These are phyloP conservation scores for Verticillium isaacii DNA, from an alignment of 2,329 filamentous ascomycete species.

Conservation along the genomic window DNA sequence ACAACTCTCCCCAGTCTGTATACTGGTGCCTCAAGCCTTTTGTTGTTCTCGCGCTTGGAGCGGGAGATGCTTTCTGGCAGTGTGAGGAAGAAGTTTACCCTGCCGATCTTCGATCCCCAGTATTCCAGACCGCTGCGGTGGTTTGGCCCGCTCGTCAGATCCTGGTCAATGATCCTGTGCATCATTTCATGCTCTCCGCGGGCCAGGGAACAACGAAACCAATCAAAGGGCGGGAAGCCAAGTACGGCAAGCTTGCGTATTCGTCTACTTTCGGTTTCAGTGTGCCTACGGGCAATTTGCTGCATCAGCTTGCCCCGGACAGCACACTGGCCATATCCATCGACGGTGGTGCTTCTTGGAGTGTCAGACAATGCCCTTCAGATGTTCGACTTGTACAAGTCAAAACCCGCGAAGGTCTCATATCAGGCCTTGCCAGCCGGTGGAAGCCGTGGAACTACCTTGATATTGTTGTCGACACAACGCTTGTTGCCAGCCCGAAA, in stretches of 20 bases:
- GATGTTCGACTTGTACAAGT: conserved; percentile 3
- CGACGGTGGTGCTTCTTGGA: conserved; percentile 12
- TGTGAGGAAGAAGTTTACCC: conserved; percentile 29
- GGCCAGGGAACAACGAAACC: conserved; percentile 26
- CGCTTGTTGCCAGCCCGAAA: conserved; percentile 2
- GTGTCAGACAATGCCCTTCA: conserved; percentile 4
- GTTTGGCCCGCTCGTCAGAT: conserved; percentile 31
- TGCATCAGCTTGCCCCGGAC: conserved; percentile 17
- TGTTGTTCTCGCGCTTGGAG: conserved; percentile 26
- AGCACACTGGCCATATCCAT: conserved; percentile 10
- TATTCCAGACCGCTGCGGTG: not conserved
- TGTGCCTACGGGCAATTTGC: conserved; percentile 22
- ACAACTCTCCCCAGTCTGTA: conserved; percentile 44
- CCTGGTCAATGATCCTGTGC: conserved; percentile 25
- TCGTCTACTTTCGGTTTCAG: conserved; percentile 32
- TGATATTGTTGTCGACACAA: conserved; percentile 8
- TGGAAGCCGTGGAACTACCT: conserved; percentile 12
- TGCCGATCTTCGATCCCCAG: not conserved
- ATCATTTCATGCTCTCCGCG: conserved; percentile 32
- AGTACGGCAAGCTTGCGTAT: conserved; percentile 33
- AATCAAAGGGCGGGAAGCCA: conserved; percentile 28
- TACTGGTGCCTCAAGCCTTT: conserved; percentile 45
- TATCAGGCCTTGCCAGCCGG: conserved; percentile 5
- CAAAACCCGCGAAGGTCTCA: not conserved
- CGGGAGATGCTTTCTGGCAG: conserved; percentile 33